Conservation (phyloP, 2,329 filamentous ascomycete species). For the Xylaria hypoxylon region DNA sequence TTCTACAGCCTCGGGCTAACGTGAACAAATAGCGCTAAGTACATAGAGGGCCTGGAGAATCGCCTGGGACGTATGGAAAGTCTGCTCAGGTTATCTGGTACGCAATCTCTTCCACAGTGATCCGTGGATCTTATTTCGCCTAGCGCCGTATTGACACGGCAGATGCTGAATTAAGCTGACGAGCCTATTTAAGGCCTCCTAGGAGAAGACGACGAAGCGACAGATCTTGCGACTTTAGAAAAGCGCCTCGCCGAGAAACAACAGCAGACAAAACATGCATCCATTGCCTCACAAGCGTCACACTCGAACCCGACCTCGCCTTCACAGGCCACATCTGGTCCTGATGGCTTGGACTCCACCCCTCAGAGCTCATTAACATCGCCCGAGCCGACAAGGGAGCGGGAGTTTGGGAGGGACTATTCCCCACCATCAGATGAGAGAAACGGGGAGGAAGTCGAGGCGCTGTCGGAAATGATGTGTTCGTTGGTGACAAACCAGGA, state of each 20-base stretch:
- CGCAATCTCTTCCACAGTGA: slow-evolving; percentile 36
- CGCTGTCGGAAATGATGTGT: slow-evolving; percentile 98
- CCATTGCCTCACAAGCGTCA: slow-evolving; percentile 60
- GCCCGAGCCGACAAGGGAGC: slow-evolving; percentile 60
- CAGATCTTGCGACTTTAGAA: slow-evolving; percentile 88
- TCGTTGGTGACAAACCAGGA: slow-evolving; percentile 94
- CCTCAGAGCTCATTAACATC: slow-evolving; percentile 68
- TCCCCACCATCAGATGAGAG: slow-evolving; percentile 58
- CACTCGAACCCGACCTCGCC: slow-evolving; percentile 65
- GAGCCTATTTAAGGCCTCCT: slow-evolving; percentile 69
- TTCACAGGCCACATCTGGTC: slow-evolving; percentile 58
- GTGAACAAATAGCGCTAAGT: slow-evolving; percentile 77
- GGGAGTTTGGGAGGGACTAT: slow-evolving; percentile 54
- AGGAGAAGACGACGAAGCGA: slow-evolving; percentile 86
- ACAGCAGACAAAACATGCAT: slow-evolving; percentile 62
- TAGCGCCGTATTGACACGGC: background rate
- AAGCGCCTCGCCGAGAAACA: slow-evolving; percentile 74
- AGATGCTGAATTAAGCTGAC: slow-evolving; percentile 43
- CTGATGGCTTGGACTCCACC: slow-evolving; percentile 59
- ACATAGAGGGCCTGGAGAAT: slow-evolving; percentile 97
- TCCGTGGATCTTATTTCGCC: background rate
- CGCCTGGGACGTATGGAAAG: slow-evolving; percentile 96
- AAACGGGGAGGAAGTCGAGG: slow-evolving; percentile 80
- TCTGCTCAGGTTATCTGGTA: slow-evolving; percentile 83
- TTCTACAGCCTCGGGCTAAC: slow-evolving; percentile 15